phyloP scores from a whole-genome alignment of 2,329 filamentous ascomycete genomes.

The Fusarium sp. region DNA sequence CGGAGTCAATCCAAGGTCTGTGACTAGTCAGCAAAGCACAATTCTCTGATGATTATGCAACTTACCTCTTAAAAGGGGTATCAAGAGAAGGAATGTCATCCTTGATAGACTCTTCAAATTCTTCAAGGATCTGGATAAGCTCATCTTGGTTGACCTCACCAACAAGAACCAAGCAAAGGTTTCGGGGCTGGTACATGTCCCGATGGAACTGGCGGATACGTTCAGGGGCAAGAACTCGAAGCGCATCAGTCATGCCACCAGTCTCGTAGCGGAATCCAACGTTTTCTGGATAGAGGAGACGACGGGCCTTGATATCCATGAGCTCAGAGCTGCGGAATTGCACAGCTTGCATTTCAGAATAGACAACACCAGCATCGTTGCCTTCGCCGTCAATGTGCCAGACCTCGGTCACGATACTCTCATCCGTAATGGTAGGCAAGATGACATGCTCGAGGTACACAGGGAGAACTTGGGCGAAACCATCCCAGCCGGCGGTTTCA shows the following conservation, averaged over 20 bases:
- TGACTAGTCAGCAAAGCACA: constrained; percentile 5
- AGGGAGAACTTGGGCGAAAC: constrained; percentile 92
- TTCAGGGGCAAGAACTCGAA: constrained; percentile 85
- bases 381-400: constrained; percentile 94
- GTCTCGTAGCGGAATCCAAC: constrained; percentile 97
- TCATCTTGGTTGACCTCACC: constrained; percentile 88
- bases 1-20: constrained; percentile 88
- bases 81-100: constrained; percentile 80
- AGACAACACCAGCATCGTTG: constrained; percentile 95
- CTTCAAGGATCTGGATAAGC: constrained; percentile 81
- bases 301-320: constrained; percentile 84
- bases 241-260: constrained; percentile 93
- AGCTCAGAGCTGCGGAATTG: constrained; percentile 86
- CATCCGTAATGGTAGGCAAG: constrained; percentile 89
- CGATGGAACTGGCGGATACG: constrained; percentile 94
- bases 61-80: constrained; percentile 75
- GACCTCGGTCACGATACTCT: constrained; percentile 93
- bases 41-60: background rate
- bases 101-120: constrained; percentile 88
- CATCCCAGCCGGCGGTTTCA: constrained; percentile 95
- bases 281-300: constrained; percentile 85
- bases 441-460: constrained; percentile 96
- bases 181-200: constrained; percentile 98
- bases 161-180: constrained; percentile 89
- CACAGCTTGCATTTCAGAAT: constrained; percentile 98